Conservation (phyloP, 2,329 filamentous ascomycete genomes). For the Colletotrichum sp. region DNA sequence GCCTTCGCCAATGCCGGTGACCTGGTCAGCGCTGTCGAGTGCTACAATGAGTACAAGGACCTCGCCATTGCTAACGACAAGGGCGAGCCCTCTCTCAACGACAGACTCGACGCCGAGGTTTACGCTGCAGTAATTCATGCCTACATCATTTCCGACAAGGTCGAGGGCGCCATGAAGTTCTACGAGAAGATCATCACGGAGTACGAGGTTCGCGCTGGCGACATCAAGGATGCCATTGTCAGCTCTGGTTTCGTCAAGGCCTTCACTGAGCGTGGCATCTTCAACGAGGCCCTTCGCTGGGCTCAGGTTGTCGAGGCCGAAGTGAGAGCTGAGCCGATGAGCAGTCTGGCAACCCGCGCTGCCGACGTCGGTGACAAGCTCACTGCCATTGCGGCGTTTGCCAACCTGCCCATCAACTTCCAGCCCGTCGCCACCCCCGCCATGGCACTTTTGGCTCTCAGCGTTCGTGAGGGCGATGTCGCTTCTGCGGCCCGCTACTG, state of each 20-base stretch:
- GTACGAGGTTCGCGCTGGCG: conserved; percentile 61
- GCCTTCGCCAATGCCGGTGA: conserved; percentile 86
- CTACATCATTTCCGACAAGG: conserved; percentile 81
- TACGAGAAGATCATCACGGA: conserved; percentile 76
- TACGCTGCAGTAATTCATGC: conserved; percentile 93
- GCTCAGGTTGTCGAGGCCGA: conserved; percentile 68
- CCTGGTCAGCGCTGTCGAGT: conserved; percentile 86
- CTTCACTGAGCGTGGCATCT: conserved; percentile 72
- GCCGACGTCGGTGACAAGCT: conserved; percentile 79
- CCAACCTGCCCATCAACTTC: conserved; percentile 58
- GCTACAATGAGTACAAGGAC: conserved; percentile 92
- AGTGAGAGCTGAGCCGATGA: conserved; percentile 68
- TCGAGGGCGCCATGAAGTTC: conserved; percentile 84
- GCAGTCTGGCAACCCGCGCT: conserved; percentile 75
- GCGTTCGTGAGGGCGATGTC: conserved; percentile 82
- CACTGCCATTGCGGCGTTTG: conserved; percentile 72
- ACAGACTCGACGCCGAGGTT: conserved; percentile 81
- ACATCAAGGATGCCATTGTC: conserved; percentile 75
- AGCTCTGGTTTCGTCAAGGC: conserved; percentile 80
- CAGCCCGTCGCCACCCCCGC: conserved; percentile 62
- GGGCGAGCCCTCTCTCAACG: conserved; percentile 70
- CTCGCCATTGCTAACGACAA: conserved; percentile 86
- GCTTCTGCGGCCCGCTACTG: conserved; percentile 80
- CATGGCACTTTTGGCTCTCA: conserved; percentile 85
- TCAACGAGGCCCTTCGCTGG: conserved; percentile 76